Base-by-base conservation (phyloP, 139 green algal genomes). In the Trebouxia sp. region DNA sequence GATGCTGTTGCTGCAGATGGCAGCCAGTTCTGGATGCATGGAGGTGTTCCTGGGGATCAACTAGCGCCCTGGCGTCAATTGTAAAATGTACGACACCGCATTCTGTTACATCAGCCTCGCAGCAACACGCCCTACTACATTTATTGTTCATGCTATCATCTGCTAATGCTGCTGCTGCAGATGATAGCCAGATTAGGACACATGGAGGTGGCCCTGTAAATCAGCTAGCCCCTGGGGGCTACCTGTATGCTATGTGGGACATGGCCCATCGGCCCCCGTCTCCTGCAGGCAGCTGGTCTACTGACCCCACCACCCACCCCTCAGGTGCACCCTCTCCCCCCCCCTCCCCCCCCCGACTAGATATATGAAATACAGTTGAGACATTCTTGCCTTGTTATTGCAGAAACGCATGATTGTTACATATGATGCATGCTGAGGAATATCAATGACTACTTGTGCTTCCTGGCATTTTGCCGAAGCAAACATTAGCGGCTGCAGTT, bases 171-270 rank as follows among this genome's bases (percentile, higher is more conserved):
- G n/a, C n/a, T 45, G 62, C 37, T 43, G 62, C 62, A 72, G 62
- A 72, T 43, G 11, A 45, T 5, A 45, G 35, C 24, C 32, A 72
- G 62, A 35, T 32, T 3, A 72, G 3, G 20, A 14, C 5, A 45
- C 32, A 43, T 26, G 62, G 12, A 22, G 58, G 9, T 11, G 62
- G 32, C 14, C 35, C 6, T 30, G 15, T 72, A 24, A 35, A 72
- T n/a, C 62, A 72, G 62, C 62, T 72, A 37, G 62, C 62, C 28
- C 62, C 62, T 45, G 62, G 62, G 26, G 62, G 62, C 32, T 72
- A 45, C 20, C 35, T 72, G 32, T 72, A 72, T 45, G 62, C 42
- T 35, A 45, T 42, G 1, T 72, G 62, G 62, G 35, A 42, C 62
- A 72, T 72, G 62, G 32, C 10, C 62, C 3, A 72, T 14, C 32